Evolutionary conservation across 805 yeast genomes (phyloP), one percentile per base, ranked within the genome.

Genomic region (Diddensiella caesifluorescens): DNA sequence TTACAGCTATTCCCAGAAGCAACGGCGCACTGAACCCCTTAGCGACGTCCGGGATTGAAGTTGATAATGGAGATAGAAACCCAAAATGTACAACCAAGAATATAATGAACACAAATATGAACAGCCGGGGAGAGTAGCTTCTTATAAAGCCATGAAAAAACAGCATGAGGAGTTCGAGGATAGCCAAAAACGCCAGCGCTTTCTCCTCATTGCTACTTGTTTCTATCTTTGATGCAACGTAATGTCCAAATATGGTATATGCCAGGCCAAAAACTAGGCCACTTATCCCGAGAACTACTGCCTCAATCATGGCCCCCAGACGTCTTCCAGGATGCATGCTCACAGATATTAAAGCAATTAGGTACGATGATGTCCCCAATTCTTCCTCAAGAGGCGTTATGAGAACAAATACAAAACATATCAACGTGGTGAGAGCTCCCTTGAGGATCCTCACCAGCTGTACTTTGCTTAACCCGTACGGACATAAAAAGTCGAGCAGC

Each of bases 271-370:
- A 35, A 1, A 65, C 51, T 22, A 69, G 41, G 0, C 77, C 77
- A 2, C 68, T 57, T 2, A 61, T 46, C 50, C 72, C 68, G 35
- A 68, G 59, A 3, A 68, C 51, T 5, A 61, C 61, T 18, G 67
- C 66, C 46, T 72, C 74, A 20, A 72, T 59, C 52, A 72, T 70
- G 4, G 71, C 65, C 18, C 76, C 73, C 2, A 70, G 59, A 38
- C 77, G 61, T 47, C 75, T 62, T 0, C 77, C 76, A 2, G 76
- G 75, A 48, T 71, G 74, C 4, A 69, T 68, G 52, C 68, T 69
- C 12, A 71, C 75, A 1, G 74, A 64, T 4, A 69, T 63, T 30
- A 72, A 48, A 0, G 74, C 71, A 7, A 71, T 52, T 66, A 72
- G 64, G 7, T 70, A 69, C 1, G 72, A 68, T 27, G 69, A 66